Conservation (phyloP, 1,284 basidiomycete genomes). For the Vanrija pseudolonga region DNA sequence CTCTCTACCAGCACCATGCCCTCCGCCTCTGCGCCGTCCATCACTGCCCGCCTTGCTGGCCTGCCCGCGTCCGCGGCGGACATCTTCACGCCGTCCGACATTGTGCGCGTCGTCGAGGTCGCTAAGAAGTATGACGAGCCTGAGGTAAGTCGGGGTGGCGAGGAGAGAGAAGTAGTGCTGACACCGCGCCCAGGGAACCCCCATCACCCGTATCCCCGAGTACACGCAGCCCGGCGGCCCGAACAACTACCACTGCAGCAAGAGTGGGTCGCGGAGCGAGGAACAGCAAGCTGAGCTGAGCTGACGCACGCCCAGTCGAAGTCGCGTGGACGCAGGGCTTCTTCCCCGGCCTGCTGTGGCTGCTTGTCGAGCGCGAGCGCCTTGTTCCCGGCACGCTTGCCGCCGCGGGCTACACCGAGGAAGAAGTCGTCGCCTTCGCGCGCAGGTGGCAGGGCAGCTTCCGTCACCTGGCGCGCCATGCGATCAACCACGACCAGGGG, state of each 20-base stretch:
- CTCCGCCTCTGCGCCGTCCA: neutral
- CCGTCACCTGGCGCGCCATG: conserved; percentile 21
- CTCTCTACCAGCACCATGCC: neutral
- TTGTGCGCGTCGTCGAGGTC: conserved; percentile 33
- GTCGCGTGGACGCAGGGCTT: conserved; percentile 40
- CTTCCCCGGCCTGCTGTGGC: conserved; percentile 40
- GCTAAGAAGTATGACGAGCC: conserved; percentile 30
- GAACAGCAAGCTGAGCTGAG: neutral
- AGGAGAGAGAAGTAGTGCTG: neutral
- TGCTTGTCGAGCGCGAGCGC: conserved; percentile 27
- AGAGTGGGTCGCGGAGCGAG: conserved; percentile 16
- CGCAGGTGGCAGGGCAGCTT: conserved; percentile 33
- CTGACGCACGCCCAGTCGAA: conserved; percentile 13
- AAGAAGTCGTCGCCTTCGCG: conserved; percentile 27
- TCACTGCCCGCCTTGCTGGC: neutral
- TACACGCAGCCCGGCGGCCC: conserved; percentile 33
- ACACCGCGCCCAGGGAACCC: conserved; percentile 9
- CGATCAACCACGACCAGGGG: conserved; percentile 40
- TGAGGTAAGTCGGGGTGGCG: conserved; percentile 16
- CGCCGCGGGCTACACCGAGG: conserved; percentile 15
- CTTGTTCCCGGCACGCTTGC: conserved; percentile 22
- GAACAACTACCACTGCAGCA: conserved; percentile 32
- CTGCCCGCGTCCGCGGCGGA: conserved; percentile 6
- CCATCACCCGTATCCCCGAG: conserved; percentile 28
- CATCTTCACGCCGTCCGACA: conserved; percentile 10